Evolutionary conservation across 2,329 filamentous ascomycete species (phyloP), one percentile per base, ranked within the genome.

Genomic region (Berkeleyomyces basicola): DNA sequence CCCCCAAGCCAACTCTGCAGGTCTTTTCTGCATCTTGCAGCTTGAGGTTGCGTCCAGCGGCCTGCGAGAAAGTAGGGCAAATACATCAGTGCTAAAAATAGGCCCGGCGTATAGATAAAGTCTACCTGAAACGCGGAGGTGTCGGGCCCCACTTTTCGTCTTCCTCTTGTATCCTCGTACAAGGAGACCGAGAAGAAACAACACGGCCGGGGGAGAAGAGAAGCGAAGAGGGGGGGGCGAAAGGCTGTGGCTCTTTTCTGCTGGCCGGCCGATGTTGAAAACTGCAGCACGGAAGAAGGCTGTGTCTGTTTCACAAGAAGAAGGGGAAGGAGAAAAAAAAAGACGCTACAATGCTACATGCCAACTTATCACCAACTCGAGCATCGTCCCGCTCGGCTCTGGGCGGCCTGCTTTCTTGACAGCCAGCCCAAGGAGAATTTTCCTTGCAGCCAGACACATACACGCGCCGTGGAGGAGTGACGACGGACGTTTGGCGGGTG

Each of bases 51-150:
- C 23, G 2, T 23, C 23, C 23, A 23, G 23, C 23, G 23, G 23
- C 23, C 23, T 23, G 9, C 5, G 4, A n/a, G 39, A 9, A 5
- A 31, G 39, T 14, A 10, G 11, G 2, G 42, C n/a, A 9, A 5
- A 11, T n/a, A 36, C 6, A 7, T 7, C 3, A 2, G 7, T 33
- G 31, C 7, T 11, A 47, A 46, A 59, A 59, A 59, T 37, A 37
- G 16, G 7, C 39, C 58, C 42, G 40, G 23, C 23, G 23, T 23
- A 23, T 23, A 23, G 23, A 23, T 23, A 57, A 39, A 59, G 43
- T 33, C 58, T 11, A 59, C 58, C 58, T 59, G 58, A 59, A 59
- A 59, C 58, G 31, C 58, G 58, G 42, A 59, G 58, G 11, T 53
- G 49, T 53, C 16, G 33, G 31, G 31, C 14, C 49, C 31, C 16